Percentiles rank a stretch among this genome's conserved stretches.
Evolutionary conservation across 2,329 filamentous ascomycete genomes (phyloP).

Genomic region (Talaromyces albobiverticillius): DNA sequence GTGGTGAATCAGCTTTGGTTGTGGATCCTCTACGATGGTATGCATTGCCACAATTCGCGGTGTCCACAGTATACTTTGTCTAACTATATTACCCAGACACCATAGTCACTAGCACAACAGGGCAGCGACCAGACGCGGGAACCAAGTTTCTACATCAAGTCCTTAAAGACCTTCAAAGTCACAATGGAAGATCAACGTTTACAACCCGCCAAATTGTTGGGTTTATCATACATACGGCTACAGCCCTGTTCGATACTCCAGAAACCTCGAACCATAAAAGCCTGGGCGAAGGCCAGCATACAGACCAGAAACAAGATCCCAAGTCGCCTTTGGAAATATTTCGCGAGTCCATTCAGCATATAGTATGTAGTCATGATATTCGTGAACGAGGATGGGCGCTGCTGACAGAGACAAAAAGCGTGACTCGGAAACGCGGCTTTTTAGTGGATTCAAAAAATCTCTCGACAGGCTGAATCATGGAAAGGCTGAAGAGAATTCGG

Average conservation of each 20-base stretch:
- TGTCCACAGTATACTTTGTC: neutral
- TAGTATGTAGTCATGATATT: conserved; percentile 9
- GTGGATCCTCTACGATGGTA: conserved; percentile 21
- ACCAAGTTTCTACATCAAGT: conserved; percentile 4
- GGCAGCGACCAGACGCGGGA: conserved; percentile 5
- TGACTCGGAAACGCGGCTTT: conserved; percentile 7
- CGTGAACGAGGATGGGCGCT: no score
- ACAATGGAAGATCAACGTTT: neutral
- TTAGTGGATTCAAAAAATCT: conserved; percentile 1
- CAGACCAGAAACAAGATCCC: no score
- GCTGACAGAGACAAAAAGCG: neutral
- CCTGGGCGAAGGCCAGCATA: no score
- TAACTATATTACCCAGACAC: conserved; percentile 4
- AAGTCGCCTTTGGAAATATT: conserved; percentile 17
- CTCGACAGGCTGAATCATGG: neutral
- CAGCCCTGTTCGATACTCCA: conserved; percentile 6
- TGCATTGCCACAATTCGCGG: neutral
- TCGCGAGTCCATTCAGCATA: conserved; percentile 11
- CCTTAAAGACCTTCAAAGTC: neutral
- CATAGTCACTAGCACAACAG: conserved; percentile 17
- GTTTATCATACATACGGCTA: conserved; percentile 13
- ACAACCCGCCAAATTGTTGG: conserved; percentile 8
- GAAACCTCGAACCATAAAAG: neutral
- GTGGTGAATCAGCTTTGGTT: conserved; percentile 22
- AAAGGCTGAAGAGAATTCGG: neutral